Percentiles rank a stretch among this genome's conserved stretches.
Evolutionary conservation across 2,329 filamentous ascomycete species (phyloP).

Genomic region (Bipolaris oryzae): DNA sequence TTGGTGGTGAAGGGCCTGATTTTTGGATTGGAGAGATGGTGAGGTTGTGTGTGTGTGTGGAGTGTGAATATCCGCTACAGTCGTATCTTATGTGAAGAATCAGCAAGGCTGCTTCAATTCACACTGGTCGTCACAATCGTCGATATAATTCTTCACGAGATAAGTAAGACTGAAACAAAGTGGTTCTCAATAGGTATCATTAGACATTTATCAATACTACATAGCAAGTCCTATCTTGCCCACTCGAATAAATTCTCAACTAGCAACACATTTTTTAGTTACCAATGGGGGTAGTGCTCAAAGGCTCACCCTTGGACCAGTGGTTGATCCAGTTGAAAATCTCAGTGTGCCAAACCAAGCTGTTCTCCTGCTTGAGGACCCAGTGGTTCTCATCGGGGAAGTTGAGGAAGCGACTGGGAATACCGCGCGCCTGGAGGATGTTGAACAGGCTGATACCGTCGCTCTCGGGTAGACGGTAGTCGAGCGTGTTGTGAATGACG

Average conservation of each 20-base stretch:
- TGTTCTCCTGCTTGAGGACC: slow-evolving; percentile 90
- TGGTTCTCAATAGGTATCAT: slow-evolving; percentile 2
- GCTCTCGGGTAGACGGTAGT: slow-evolving; percentile 84
- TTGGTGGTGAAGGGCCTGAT: too few species aligned
- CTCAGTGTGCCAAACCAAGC: slow-evolving; percentile 81
- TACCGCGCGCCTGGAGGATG: slow-evolving; percentile 74
- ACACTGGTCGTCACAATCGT: too few species aligned
- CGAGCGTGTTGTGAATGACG: slow-evolving; percentile 86
- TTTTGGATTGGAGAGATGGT: too few species aligned
- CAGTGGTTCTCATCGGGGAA: slow-evolving; percentile 82
- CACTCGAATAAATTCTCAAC: not conserved
- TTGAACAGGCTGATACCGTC: slow-evolving; percentile 88
- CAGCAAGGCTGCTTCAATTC: too few species aligned
- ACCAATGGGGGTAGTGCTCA: slow-evolving; percentile 39
- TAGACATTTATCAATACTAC: slow-evolving; percentile 10
- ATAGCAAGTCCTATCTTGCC: not conserved
- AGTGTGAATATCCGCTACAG: too few species aligned
- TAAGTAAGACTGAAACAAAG: not conserved
- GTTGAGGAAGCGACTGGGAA: slow-evolving; percentile 77
- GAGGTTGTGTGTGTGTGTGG: too few species aligned
- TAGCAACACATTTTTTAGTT: slow-evolving; percentile 25
- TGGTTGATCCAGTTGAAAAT: slow-evolving; percentile 51
- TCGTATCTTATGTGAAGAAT: too few species aligned
- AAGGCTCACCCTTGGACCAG: slow-evolving; percentile 38
- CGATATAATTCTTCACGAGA: not conserved